Evolutionary conservation across 208 protist genomes (phyloP).

Genomic region (Crithidia mellificae): DNA sequence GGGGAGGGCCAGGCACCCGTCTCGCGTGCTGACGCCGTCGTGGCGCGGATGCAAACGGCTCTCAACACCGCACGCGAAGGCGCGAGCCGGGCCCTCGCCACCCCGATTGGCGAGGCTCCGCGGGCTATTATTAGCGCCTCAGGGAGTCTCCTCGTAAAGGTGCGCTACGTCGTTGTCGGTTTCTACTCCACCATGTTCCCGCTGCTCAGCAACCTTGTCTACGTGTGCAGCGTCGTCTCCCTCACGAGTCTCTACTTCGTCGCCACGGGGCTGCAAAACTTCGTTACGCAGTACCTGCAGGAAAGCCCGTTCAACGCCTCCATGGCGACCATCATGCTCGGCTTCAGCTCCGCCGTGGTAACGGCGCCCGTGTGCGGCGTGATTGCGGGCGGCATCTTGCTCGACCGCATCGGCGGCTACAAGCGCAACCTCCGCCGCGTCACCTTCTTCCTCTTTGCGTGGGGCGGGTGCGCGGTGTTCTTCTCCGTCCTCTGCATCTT

Average conservation of each 20-base stretch:
- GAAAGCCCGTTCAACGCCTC: conserved; percentile 78
- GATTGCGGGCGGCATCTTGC: conserved; percentile 77
- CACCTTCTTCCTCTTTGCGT: conserved; percentile 53
- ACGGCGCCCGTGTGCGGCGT: conserved; percentile 86
- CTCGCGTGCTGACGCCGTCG: not conserved
- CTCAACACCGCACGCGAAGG: not conserved
- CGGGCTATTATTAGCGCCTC: too few species aligned
- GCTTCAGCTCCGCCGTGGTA: conserved; percentile 79
- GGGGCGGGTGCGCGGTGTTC: conserved; percentile 54
- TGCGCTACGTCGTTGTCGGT: not conserved
- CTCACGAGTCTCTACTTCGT: conserved; percentile 92
- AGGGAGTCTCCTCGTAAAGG: not conserved
- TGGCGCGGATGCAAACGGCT: not conserved
- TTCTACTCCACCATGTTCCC: conserved; percentile 13
- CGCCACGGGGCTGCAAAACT: conserved; percentile 89
- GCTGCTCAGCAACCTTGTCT: conserved; percentile 65
- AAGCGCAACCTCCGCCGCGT: conserved; percentile 65
- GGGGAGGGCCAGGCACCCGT: not conserved
- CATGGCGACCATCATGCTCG: conserved; percentile 78
- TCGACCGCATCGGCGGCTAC: conserved; percentile 89
- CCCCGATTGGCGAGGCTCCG: not conserved
- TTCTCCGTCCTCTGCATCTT: conserved; percentile 83
- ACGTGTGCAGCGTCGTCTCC: conserved; percentile 74
- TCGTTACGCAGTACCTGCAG: conserved; percentile 90
- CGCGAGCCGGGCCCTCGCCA: not conserved